These are phyloP conservation scores for Cydonia oblonga DNA, from an alignment of 331 rosid species.

Conservation along the genomic window DNA sequence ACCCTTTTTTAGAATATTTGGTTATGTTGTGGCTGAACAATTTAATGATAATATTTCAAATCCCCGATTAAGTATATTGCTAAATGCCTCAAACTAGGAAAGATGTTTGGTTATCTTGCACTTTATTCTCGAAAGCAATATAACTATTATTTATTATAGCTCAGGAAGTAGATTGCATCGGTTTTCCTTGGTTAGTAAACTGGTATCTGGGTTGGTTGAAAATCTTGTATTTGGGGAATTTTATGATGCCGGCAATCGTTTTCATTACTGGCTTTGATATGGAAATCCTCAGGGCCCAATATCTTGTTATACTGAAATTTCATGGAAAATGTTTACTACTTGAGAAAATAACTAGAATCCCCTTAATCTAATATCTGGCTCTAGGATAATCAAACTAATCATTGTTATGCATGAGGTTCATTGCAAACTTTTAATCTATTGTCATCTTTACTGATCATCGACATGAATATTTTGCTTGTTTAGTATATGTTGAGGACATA, in stretches of 20 bases:
- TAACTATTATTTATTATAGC: background rate
- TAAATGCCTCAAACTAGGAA: background rate
- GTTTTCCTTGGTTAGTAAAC: background rate
- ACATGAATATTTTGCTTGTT: background rate
- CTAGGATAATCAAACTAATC: background rate
- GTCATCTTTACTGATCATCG: background rate
- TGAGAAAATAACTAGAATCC: background rate
- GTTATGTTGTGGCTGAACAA: background rate
- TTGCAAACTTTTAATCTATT: background rate
- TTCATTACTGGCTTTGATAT: background rate
- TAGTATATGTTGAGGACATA: background rate
- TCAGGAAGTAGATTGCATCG: background rate
- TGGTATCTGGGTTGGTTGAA: background rate
- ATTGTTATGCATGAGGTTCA: background rate
- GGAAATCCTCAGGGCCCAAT: background rate
- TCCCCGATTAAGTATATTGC: background rate
- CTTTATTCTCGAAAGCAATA: background rate
- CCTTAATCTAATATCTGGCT: background rate
- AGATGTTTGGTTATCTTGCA: background rate
- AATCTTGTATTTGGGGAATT: background rate
- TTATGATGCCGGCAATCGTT: background rate
- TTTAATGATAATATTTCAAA: no score
- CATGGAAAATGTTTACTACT: background rate
- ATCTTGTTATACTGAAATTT: background rate
- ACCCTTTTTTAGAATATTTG: background rate